phyloP scores from a whole-genome alignment of 495 filamentous ascomycete species.

The Neurospora pannonica region DNA sequence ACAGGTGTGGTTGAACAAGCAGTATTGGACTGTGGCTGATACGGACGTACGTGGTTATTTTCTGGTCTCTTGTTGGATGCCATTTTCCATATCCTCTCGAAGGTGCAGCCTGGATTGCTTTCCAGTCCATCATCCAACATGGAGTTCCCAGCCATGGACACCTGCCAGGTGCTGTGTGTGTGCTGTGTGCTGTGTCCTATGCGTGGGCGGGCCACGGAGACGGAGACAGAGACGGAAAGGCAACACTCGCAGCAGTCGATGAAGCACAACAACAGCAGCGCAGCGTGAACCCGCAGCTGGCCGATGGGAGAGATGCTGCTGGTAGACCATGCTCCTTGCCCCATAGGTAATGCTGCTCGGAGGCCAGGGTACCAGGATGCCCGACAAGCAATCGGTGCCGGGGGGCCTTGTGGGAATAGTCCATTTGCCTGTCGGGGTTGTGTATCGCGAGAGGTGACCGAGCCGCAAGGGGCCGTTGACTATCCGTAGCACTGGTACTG shows the following conservation, averaged over 20 bases:
- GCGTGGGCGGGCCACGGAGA: background rate
- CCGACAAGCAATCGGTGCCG: background rate
- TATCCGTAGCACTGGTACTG: background rate
- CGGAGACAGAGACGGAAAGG: background rate
- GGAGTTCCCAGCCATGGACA: background rate
- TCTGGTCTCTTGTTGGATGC: conserved; percentile 5
- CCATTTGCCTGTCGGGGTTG: background rate
- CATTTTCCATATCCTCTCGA: conserved; percentile 8
- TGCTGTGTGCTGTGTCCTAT: background rate
- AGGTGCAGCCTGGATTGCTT: background rate
- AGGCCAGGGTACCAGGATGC: background rate
- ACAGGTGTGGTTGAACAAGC: conserved; percentile 21
- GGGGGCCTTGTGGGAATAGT: background rate
- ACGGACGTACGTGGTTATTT: conserved; percentile 21
- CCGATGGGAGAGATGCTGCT: background rate
- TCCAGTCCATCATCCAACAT: background rate
- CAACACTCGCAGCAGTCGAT: background rate
- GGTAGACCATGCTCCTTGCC: background rate
- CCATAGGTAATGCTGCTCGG: background rate
- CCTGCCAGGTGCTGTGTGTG: background rate
- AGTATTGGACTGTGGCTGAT: conserved; percentile 20
- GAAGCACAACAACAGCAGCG: background rate
- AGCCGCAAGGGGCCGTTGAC: background rate
- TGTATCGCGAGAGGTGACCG: background rate
- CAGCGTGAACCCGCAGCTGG: background rate